Conservation (phyloP, 208 protist genomes). For the Leishmania lainsoni region DNA sequence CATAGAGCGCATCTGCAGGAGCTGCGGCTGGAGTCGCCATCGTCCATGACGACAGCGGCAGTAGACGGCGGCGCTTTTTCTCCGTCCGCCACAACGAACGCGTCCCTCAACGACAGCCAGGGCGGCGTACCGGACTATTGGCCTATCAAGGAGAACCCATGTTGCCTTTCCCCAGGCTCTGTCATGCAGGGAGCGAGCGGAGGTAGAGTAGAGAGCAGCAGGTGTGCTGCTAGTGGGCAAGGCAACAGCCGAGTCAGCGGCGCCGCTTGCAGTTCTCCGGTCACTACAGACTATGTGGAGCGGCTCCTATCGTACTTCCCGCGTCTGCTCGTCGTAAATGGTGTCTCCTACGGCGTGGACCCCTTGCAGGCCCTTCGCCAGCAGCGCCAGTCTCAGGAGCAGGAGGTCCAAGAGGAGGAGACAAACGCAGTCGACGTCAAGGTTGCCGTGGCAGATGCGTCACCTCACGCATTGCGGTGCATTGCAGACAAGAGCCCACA, state of each 20-base stretch:
- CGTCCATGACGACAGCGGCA: background rate
- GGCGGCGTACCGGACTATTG: background rate
- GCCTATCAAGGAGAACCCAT: constrained; percentile 47
- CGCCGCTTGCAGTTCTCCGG: background rate
- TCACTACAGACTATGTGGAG: constrained; percentile 35
- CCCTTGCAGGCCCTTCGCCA: constrained; percentile 33
- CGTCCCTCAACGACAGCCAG: background rate
- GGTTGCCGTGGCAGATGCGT: background rate
- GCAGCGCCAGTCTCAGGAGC: constrained; percentile 11
- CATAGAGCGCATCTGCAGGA: constrained; percentile 49
- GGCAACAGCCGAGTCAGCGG: background rate
- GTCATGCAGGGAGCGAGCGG: background rate
- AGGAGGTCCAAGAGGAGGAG: background rate
- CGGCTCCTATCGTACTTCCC: constrained; percentile 41
- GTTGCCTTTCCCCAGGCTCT: constrained; percentile 20
- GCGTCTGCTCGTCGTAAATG: constrained; percentile 55
- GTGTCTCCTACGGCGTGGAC: constrained; percentile 57
- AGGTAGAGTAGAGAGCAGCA: background rate
- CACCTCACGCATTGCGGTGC: background rate
- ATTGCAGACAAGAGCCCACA: background rate
- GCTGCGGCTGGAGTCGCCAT: constrained; percentile 55
- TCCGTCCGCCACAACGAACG: background rate
- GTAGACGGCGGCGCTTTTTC: background rate
- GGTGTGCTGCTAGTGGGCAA: background rate
- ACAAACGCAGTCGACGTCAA: background rate